Evolutionary conservation across 2,329 filamentous ascomycete species (phyloP), one percentile per base, ranked within the genome.

Genomic region (Xylariales sp.): DNA sequence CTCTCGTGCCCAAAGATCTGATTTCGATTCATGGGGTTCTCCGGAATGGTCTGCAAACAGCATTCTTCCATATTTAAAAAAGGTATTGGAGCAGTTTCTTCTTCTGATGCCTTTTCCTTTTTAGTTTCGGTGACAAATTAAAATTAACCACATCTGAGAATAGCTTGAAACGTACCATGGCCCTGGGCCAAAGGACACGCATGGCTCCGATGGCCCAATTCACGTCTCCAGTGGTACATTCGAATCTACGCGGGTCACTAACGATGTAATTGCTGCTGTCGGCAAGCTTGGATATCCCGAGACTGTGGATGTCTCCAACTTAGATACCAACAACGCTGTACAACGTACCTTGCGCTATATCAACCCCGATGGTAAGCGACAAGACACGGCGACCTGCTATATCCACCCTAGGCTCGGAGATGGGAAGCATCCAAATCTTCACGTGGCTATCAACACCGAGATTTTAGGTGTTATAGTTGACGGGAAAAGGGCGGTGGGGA

Each of bases 81-180:
- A 77, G 48, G 55, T 55, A 33, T 19, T 8, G 13, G 12, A 24
- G n/a, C n/a, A n/a, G n/a, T n/a, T n/a, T n/a, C n/a, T n/a, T n/a
- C n/a, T n/a, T n/a, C n/a, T n/a, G n/a, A n/a, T n/a, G n/a, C n/a
- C n/a, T n/a, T n/a, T n/a, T n/a, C 14, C 2, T 16, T 10, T 23
- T 25, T 16, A 16, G n/a, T 25, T 25, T 25, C n/a, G 8, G 0
- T 12, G 13, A 10, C 1, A 28, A 1, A 5, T 5, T 3, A 20
- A 5, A 14, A n/a, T 10, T 25, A 5, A 23, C 20, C 24, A 15
- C 3, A 11, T 23, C 19, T 6, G 19, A 19, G 4, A 3, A 12
- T 36, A 67, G 65, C 54, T 78, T 10, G 78, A 81, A 54, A 81
- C 73, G 0, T 81, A 74, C 39, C 67, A 75, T 44, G 67, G 69